Evolutionary conservation across 2,329 filamentous ascomycete species (phyloP).

Genomic region (Fusarium albosuccineum): DNA sequence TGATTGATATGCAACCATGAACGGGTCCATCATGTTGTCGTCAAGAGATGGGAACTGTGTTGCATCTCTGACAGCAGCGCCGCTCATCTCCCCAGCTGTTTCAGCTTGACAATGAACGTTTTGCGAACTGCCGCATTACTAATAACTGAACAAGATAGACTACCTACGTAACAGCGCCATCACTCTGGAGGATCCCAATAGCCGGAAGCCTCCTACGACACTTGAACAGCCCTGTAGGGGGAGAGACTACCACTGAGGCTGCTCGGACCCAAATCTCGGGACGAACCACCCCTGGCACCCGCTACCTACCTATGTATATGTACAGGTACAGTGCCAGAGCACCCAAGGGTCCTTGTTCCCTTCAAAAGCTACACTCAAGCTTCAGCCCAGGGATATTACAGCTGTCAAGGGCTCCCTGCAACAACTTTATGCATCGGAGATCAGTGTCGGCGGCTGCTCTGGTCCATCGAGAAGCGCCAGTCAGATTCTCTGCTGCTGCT

Average conservation of each 20-base stretch:
- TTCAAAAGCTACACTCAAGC: constrained; percentile 37
- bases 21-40: too few relatives aligned
- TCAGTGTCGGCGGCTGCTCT: constrained; percentile 17
- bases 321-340: constrained; percentile 11
- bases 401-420: constrained; percentile 30
- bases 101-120: too few relatives aligned
- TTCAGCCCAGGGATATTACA: constrained; percentile 46
- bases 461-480: not conserved
- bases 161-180: not conserved
- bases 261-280: constrained; percentile 35
- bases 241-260: constrained; percentile 15
- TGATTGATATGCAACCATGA: not conserved
- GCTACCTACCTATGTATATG: constrained; percentile 23
- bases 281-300: constrained; percentile 31
- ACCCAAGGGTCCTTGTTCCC: constrained; percentile 1
- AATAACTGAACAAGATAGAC: not conserved
- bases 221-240: constrained; percentile 20
- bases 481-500: constrained; percentile 8
- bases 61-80: too few relatives aligned
- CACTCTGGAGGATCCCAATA: constrained; percentile 7
- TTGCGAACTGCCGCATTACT: not conserved
- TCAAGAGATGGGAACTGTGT: too few relatives aligned
- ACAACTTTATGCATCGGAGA: constrained; percentile 29
- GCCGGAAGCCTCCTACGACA: not conserved
- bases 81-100: too few relatives aligned